A percentile compares a stretch with the other conserved stretches of the same genome.
Conservation (phyloP, 176 grass and related monocot species). For the Juncus inflexus region DNA sequence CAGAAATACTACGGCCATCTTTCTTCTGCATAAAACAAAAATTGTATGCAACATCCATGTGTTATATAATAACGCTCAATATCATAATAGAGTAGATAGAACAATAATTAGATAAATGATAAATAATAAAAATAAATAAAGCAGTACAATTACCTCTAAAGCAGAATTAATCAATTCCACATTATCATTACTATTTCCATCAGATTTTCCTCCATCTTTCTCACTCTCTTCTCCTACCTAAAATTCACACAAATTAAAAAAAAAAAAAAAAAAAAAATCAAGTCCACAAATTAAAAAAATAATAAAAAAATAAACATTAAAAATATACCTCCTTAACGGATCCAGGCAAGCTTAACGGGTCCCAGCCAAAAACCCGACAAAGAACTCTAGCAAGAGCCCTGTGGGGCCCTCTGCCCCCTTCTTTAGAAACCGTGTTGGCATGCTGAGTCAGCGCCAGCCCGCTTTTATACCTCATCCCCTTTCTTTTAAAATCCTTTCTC, state of each 20-base stretch:
- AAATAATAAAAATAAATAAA: conserved; percentile 13
- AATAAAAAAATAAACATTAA: not conserved
- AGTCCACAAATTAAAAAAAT: too few species aligned
- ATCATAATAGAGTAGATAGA: not conserved
- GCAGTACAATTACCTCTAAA: not conserved
- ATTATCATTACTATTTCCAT: not conserved
- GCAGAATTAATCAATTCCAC: not conserved
- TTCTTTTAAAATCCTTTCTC: conserved; percentile 20
- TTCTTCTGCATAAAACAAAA: too few species aligned
- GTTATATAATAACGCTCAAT: too few species aligned
- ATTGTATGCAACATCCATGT: too few species aligned
- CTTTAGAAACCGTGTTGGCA: conserved; percentile 26
- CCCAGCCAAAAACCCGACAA: conserved; percentile 19
- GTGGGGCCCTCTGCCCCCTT: not conserved
- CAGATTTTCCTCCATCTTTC: not conserved
- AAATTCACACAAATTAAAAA: not conserved
- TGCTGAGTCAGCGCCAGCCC: conserved; percentile 20
- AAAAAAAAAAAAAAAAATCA: not conserved
- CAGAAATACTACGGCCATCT: too few species aligned
- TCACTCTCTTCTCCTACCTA: not conserved
- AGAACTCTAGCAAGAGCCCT: conserved; percentile 23
- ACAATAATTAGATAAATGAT: not conserved
- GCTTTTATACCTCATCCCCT: conserved; percentile 25
- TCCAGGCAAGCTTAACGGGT: not conserved
- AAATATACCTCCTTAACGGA: conserved; percentile 13